These are phyloP conservation scores for Xylariaceae sp. DNA, from an alignment of 2,329 filamentous ascomycete genomes.

Conservation along the genomic window DNA sequence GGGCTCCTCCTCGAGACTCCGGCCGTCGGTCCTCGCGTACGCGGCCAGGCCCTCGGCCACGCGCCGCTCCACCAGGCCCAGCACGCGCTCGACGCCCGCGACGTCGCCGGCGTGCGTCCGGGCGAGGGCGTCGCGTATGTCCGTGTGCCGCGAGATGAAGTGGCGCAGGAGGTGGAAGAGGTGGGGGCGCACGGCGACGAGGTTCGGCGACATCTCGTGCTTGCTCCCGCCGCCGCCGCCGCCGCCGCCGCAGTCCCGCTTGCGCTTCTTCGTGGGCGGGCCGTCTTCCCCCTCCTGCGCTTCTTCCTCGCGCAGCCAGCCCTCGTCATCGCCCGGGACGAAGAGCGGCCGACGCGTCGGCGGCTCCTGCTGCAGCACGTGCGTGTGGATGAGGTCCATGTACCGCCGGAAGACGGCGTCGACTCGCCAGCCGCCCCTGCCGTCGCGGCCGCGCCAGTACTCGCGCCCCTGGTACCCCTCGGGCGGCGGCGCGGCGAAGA, in stretches of 20 bases:
- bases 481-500: slow-evolving; percentile 66
- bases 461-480: slow-evolving; percentile 62
- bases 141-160: slow-evolving; percentile 70
- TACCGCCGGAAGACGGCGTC: slow-evolving; percentile 85
- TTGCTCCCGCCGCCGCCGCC: slow-evolving; percentile 34
- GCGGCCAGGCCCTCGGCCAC: slow-evolving; percentile 67
- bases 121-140: slow-evolving; percentile 80
- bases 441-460: slow-evolving; percentile 77
- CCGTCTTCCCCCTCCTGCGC: slow-evolving; percentile 27
- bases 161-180: slow-evolving; percentile 86
- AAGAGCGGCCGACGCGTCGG: slow-evolving; percentile 68
- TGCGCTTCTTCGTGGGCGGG: slow-evolving; percentile 30
- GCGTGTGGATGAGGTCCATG: slow-evolving; percentile 77
- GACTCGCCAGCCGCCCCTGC: slow-evolving; percentile 77
- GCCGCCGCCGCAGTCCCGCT: slow-evolving; percentile 38
- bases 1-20: slow-evolving; percentile 35
- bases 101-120: slow-evolving; percentile 63
- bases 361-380: slow-evolving; percentile 60
- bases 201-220: slow-evolving; percentile 49
- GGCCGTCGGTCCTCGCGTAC: slow-evolving; percentile 47
- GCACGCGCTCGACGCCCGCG: slow-evolving; percentile 65
- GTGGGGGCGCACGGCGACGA: slow-evolving; percentile 79
- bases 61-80: slow-evolving; percentile 66
- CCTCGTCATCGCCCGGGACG: slow-evolving; percentile 49
- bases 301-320: slow-evolving; percentile 34